These are phyloP conservation scores for Clitopilus passeckerianus DNA, from an alignment of 768 basidiomycete species.

Conservation along the genomic window DNA sequence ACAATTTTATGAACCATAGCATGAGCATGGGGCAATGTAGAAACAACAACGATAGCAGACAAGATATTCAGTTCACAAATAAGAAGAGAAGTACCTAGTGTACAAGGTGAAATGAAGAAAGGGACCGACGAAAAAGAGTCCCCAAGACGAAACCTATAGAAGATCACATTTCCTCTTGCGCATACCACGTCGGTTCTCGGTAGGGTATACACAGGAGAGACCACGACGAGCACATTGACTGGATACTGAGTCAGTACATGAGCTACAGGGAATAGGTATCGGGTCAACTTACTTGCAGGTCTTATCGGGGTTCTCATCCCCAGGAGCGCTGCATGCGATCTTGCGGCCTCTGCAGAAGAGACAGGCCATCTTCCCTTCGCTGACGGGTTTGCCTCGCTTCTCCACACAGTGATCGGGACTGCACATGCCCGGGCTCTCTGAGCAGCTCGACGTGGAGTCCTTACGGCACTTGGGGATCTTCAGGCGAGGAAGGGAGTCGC, in stretches of 20 bases:
- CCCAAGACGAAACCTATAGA: background rate
- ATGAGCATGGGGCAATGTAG: background rate
- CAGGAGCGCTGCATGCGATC: slow-evolving; percentile 45
- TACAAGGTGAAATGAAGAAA: background rate
- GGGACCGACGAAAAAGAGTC: background rate
- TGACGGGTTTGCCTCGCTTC: background rate
- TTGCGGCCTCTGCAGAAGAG: slow-evolving; percentile 46
- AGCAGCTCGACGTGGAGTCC: background rate
- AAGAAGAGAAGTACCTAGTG: background rate
- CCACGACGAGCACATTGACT: slow-evolving; percentile 11
- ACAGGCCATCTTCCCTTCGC: slow-evolving; percentile 29
- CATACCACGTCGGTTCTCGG: slow-evolving; percentile 10
- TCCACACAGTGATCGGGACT: background rate
- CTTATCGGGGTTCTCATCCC: slow-evolving; percentile 27
- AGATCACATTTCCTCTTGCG: slow-evolving; percentile 4
- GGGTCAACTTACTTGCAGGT: slow-evolving; percentile 43
- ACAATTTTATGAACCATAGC: background rate
- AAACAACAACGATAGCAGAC: background rate
- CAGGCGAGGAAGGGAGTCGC: background rate
- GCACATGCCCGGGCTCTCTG: background rate
- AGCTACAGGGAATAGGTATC: background rate
- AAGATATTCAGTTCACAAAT: background rate
- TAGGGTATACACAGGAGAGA: slow-evolving; percentile 6
- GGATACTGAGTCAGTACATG: background rate
- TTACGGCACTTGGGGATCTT: slow-evolving; percentile 1